Conservation (phyloP, 2,329 filamentous ascomycete genomes). For the Massarina eburnea region DNA sequence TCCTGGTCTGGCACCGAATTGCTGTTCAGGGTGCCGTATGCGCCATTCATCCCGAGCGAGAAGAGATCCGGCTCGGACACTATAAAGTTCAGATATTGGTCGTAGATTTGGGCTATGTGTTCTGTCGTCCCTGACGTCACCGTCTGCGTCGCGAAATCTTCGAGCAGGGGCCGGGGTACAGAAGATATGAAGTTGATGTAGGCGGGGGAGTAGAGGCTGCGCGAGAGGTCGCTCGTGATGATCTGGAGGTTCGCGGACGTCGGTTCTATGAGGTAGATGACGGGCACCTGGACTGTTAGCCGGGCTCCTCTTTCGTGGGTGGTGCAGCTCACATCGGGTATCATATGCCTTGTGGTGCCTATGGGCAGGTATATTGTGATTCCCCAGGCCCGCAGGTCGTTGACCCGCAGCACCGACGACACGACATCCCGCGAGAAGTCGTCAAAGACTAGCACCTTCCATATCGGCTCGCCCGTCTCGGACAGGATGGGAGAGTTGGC, state of each 20-base stretch:
- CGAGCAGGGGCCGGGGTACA: conserved; percentile 82
- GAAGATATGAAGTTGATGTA: conserved; percentile 98
- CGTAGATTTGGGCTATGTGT: conserved; percentile 86
- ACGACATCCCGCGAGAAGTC: conserved; percentile 91
- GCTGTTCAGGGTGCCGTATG: conserved; percentile 97
- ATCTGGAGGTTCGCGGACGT: conserved; percentile 75
- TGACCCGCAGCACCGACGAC: conserved; percentile 91
- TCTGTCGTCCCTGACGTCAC: conserved; percentile 83
- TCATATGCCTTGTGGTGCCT: conserved; percentile 77
- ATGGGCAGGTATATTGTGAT: conserved; percentile 62
- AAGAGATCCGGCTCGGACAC: conserved; percentile 95
- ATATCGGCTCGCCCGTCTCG: conserved; percentile 87
- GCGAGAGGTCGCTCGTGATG: conserved; percentile 83
- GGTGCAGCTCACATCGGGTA: conserved; percentile 71
- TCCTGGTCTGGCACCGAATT: conserved; percentile 87
- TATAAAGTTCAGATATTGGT: conserved; percentile 97
- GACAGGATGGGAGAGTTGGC: conserved; percentile 79
- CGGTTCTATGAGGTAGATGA: conserved; percentile 94
- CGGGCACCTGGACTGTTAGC: conserved; percentile 56
- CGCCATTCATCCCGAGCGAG: conserved; percentile 87
- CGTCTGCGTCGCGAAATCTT: conserved; percentile 91
- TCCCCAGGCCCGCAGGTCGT: conserved; percentile 89
- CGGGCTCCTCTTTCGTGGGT: no score
- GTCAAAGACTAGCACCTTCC: conserved; percentile 94
- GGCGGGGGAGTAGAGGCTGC: conserved; percentile 83